A percentile compares a stretch with the other conserved stretches of the same genome.
phyloP scores from a whole-genome alignment of 495 filamentous ascomycete species.

The Choiromyces venosus region DNA sequence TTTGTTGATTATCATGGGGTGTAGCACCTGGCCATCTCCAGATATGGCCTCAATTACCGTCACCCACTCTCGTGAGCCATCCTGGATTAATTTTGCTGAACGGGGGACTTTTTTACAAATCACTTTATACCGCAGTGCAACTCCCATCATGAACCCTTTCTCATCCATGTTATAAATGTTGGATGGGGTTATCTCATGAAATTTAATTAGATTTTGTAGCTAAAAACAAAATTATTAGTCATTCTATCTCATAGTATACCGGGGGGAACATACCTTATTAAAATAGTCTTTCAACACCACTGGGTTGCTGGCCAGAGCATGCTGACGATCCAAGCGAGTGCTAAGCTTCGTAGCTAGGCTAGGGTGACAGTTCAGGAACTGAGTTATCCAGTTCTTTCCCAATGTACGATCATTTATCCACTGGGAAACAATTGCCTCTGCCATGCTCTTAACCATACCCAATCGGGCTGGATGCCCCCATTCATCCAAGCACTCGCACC shows the following conservation, averaged over 20 bases:
- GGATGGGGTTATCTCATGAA: neutral
- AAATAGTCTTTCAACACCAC: conserved; percentile 15
- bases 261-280: conserved; percentile 5
- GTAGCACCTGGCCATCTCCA: too few species aligned
- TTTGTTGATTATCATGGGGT: too few species aligned
- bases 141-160: conserved; percentile 23
- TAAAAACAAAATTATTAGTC: conserved; percentile 1
- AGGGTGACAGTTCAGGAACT: conserved; percentile 4
- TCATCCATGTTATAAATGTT: conserved; percentile 26
- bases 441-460: neutral
- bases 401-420: neutral
- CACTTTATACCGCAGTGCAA: conserved; percentile 6
- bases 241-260: neutral
- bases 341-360: conserved; percentile 1
- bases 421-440: neutral
- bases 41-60: conserved; percentile 15
- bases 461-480: conserved; percentile 7
- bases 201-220: neutral
- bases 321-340: neutral
- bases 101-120: conserved; percentile 6
- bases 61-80: conserved; percentile 8
- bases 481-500: conserved; percentile 5
- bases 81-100: neutral
- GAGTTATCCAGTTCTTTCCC: neutral
- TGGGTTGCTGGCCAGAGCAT: neutral